phyloP scores from a whole-genome alignment of 2,329 filamentous ascomycete genomes.

The Amesomyces nigricolor region DNA sequence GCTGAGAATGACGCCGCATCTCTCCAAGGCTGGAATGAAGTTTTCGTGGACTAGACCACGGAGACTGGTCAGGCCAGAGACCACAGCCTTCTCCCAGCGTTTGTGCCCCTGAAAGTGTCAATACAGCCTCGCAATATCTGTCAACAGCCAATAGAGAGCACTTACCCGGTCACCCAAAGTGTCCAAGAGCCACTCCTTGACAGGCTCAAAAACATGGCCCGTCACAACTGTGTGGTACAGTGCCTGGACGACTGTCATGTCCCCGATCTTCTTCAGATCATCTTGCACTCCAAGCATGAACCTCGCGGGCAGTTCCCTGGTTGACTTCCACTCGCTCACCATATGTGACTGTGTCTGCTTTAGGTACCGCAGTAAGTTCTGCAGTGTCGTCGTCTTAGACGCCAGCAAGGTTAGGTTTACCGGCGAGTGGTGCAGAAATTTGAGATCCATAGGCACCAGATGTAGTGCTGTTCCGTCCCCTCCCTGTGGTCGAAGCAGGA shows the following conservation, averaged over 20 bases:
- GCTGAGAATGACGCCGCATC: slow-evolving; percentile 73
- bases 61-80: slow-evolving; percentile 69
- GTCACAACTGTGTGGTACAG: slow-evolving; percentile 81
- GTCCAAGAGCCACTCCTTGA: slow-evolving; percentile 86
- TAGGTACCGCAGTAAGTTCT: slow-evolving; percentile 81
- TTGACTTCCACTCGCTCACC: slow-evolving; percentile 74
- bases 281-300: slow-evolving; percentile 74
- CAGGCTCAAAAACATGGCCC: slow-evolving; percentile 66
- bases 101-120: slow-evolving; percentile 65
- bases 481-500: slow-evolving; percentile 48
- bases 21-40: slow-evolving; percentile 80
- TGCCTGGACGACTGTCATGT: slow-evolving; percentile 61
- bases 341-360: slow-evolving; percentile 75
- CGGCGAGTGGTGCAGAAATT: slow-evolving; percentile 71
- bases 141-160: background rate
- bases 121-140: background rate
- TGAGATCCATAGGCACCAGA: slow-evolving; percentile 74
- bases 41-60: slow-evolving; percentile 78
- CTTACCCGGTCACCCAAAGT: slow-evolving; percentile 71
- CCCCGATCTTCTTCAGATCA: slow-evolving; percentile 63
- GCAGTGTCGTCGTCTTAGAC: slow-evolving; percentile 79
- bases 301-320: slow-evolving; percentile 69
- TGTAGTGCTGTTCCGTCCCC: slow-evolving; percentile 43
- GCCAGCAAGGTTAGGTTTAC: slow-evolving; percentile 79
- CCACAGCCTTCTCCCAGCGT: slow-evolving; percentile 86